Conservation (phyloP, 192 early-diverging fungal genomes). For the Backusella tarrabulga region DNA sequence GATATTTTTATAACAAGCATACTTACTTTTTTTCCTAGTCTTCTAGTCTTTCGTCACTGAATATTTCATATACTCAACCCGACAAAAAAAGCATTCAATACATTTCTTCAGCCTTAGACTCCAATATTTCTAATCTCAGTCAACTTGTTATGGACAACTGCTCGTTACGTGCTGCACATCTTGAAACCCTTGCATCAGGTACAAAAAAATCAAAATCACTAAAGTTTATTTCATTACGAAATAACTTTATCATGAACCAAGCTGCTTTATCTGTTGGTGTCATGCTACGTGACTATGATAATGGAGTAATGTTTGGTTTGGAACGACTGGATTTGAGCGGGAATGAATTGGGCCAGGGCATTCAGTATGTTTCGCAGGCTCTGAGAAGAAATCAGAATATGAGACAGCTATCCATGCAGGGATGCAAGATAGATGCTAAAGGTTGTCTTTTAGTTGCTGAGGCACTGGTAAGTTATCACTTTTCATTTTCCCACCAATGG, state of each 20-base stretch:
- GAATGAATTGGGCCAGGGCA: constrained; percentile 51
- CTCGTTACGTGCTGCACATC: constrained; percentile 8
- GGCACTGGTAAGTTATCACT: constrained; percentile 41
- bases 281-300: constrained; percentile 55
- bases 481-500: neutral
- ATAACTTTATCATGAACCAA: constrained; percentile 44
- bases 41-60: constrained; percentile 58
- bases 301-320: constrained; percentile 32
- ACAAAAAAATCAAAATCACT: constrained; percentile 41
- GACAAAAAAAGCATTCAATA: constrained; percentile 73
- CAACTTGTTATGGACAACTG: constrained; percentile 28
- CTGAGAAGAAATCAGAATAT: constrained; percentile 50
- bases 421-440: constrained; percentile 51
- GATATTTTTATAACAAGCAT: neutral
- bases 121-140: neutral
- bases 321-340: constrained; percentile 38
- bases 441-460: constrained; percentile 46
- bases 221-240: constrained; percentile 39
- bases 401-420: constrained; percentile 38
- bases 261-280: constrained; percentile 55
- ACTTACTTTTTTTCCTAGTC: constrained; percentile 41
- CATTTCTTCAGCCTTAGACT: constrained; percentile 53
- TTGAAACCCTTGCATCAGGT: constrained; percentile 29
- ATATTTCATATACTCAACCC: constrained; percentile 69
- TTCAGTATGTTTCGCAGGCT: constrained; percentile 56